Percentiles rank a stretch among this genome's conserved stretches.
phyloP scores from a whole-genome alignment of 2,329 filamentous ascomycete species.

The Ophiosphaerella korrae region DNA sequence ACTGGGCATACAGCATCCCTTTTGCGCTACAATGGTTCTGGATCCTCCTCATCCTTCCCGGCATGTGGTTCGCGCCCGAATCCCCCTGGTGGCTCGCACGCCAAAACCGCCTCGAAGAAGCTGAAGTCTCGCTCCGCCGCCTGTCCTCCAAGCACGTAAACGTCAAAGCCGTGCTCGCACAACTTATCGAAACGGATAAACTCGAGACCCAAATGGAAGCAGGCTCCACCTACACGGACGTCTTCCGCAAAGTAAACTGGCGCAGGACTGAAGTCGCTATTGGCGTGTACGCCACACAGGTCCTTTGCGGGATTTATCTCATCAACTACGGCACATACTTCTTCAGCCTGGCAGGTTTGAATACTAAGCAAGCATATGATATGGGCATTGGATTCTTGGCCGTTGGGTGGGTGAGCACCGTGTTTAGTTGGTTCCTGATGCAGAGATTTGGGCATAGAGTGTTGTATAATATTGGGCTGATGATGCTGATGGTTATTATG shows the following conservation, averaged over 20 bases:
- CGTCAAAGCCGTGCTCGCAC: background rate
- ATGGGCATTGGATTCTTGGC: background rate
- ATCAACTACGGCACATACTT: slow-evolving; percentile 35
- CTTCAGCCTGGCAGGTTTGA: background rate
- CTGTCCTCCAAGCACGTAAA: background rate
- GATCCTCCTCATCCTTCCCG: slow-evolving; percentile 67
- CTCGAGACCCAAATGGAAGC: background rate
- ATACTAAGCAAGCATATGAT: background rate
- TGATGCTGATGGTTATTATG: background rate
- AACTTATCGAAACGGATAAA: background rate
- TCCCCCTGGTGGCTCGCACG: slow-evolving; percentile 74
- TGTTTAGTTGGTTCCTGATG: background rate
- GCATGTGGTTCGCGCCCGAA: slow-evolving; percentile 69
- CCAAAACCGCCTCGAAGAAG: slow-evolving; percentile 63
- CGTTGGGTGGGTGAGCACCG: background rate
- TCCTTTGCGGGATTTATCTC: slow-evolving; percentile 49
- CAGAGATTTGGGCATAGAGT: background rate
- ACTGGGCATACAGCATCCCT: slow-evolving; percentile 68
- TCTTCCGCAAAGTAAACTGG: background rate
- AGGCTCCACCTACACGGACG: background rate
- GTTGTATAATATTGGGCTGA: background rate
- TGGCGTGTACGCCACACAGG: slow-evolving; percentile 52
- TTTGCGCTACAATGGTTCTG: slow-evolving; percentile 77
- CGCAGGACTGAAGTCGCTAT: slow-evolving; percentile 70
- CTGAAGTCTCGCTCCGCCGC: slow-evolving; percentile 51